Evolutionary conservation across 2,329 filamentous ascomycete genomes (phyloP), one percentile per base, ranked within the genome.

Genomic region (Taxawa tesnikishii): DNA sequence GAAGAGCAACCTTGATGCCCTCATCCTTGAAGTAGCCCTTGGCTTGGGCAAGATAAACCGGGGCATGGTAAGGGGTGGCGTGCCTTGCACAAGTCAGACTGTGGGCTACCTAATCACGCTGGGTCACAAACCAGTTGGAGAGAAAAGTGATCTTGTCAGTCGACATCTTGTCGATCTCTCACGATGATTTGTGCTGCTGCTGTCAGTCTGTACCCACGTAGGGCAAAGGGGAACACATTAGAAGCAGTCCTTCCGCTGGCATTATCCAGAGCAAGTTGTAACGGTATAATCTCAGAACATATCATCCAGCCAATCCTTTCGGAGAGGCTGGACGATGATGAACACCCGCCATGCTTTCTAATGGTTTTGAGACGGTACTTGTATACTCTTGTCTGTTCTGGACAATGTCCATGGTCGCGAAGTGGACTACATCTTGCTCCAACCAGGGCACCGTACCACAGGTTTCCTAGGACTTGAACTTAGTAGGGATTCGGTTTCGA

Each of bases 211-310:
- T 47, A 51, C 45, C 45, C n/a, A n/a, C n/a, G n/a, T n/a, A n/a
- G n/a, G n/a, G n/a, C n/a, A 41, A 40, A 35, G 40, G 42, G 37
- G 50, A 49, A 49, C 55, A 53, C 55, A 61, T 67, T 73, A 73
- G 72, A 78, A 79, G 79, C 79, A 83, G 73, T 83, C 74, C 79
- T 83, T 83, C 77, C 79, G 79, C 79, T 81, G 76, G 76, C 69
- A 81, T 82, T 81, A 78, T 76, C 74, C 75, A 80, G 76, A 80
- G 82, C 78, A 83, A 83, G 78, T 83, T 82, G 68, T n/a, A 62
- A 68, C 75, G 76, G 76, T 81, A 77, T 79, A 61, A 70, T 81
- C 75, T 80, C 75, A 80, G 75, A n/a, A n/a, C n/a, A n/a, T n/a
- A n/a, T n/a, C n/a, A n/a, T n/a, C n/a, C n/a, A n/a, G n/a, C n/a